Evolutionary conservation across 768 basidiomycete genomes (phyloP).

Genomic region (Amanita molliuscula): DNA sequence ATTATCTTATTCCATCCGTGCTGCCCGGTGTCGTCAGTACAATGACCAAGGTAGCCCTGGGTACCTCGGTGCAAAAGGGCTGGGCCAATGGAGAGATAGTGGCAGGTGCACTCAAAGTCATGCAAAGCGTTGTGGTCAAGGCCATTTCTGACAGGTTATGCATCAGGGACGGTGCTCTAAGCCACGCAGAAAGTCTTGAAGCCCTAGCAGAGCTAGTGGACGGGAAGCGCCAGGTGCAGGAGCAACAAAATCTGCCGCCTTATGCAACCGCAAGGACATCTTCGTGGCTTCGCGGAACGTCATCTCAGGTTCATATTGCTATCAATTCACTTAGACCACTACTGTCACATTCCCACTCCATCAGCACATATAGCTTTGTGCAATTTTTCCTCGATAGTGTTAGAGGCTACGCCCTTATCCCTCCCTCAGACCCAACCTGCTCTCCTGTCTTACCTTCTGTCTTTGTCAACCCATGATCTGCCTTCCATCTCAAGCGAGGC

Average conservation of each 20-base stretch:
- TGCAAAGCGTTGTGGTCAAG: slow-evolving; percentile 42
- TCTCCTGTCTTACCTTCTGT: slow-evolving; percentile 63
- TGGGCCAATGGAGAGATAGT: slow-evolving; percentile 71
- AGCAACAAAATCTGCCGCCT: slow-evolving; percentile 16
- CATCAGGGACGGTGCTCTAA: slow-evolving; percentile 46
- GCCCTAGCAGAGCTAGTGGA: slow-evolving; percentile 35
- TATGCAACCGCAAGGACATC: slow-evolving; percentile 50
- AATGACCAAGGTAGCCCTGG: slow-evolving; percentile 64
- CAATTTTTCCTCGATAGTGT: slow-evolving; percentile 41
- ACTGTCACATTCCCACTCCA: slow-evolving; percentile 58
- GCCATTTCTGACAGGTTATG: slow-evolving; percentile 65
- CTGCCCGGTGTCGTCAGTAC: slow-evolving; percentile 78
- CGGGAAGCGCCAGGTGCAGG: slow-evolving; percentile 11
- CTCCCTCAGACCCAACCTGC: slow-evolving; percentile 60
- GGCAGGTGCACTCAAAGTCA: slow-evolving; percentile 42
- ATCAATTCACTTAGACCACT: slow-evolving; percentile 67
- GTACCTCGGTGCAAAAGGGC: slow-evolving; percentile 38
- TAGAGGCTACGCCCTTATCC: slow-evolving; percentile 47
- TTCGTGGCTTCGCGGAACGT: slow-evolving; percentile 74
- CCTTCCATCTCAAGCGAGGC: slow-evolving; percentile 41
- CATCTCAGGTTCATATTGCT: slow-evolving; percentile 77
- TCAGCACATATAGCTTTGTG: slow-evolving; percentile 50
- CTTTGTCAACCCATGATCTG: slow-evolving; percentile 53
- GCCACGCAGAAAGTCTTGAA: slow-evolving; percentile 46
- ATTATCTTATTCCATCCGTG: slow-evolving; percentile 47